These are phyloP conservation scores for Picea sitchensis DNA, from an alignment of 75 land plant genomes.

Conservation along the genomic window DNA sequence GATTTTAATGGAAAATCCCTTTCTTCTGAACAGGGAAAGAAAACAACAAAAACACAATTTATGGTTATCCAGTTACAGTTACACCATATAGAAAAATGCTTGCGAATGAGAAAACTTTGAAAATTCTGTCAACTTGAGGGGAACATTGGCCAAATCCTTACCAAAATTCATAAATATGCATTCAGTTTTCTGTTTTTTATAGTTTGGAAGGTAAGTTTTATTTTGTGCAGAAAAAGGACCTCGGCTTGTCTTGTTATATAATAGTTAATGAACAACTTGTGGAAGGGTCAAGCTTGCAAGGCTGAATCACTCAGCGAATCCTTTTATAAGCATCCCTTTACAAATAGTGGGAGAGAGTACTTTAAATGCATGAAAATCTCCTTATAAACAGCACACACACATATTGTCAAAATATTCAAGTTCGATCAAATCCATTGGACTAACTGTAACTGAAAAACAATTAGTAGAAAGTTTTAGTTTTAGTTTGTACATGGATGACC, in stretches of 20 bases:
- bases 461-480: no score
- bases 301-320: neutral
- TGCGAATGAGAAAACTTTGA: neutral
- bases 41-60: neutral
- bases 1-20: neutral
- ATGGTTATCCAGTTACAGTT: neutral
- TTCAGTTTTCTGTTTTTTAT: neutral
- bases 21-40: neutral
- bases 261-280: no score
- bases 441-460: no score
- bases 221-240: neutral
- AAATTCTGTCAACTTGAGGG: neutral
- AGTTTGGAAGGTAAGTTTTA: neutral
- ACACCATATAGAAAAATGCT: neutral
- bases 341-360: neutral
- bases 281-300: neutral
- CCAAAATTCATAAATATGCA: neutral
- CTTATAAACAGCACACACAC: neutral
- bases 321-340: neutral
- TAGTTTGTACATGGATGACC: no score
- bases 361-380: neutral
- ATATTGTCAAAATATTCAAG: no score
- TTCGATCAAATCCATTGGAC: neutral
- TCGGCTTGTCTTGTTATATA: no score
- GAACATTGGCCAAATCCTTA: no score